A percentile compares a stretch with the other conserved stretches of the same genome.
phyloP scores from a whole-genome alignment of 257 asterid species.

The Solanum rostratum region DNA sequence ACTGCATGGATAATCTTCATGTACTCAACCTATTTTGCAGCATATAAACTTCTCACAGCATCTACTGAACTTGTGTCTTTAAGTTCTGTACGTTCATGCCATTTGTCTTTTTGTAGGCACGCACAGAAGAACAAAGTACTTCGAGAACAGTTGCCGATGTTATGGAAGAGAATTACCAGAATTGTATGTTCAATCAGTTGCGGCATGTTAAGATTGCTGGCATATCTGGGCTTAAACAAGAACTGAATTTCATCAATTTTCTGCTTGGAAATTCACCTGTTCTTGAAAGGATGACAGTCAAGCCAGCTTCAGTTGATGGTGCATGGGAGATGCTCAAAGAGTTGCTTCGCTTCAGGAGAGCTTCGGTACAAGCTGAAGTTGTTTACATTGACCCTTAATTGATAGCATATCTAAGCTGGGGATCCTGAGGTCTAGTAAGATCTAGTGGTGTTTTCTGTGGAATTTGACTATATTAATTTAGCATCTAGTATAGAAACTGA shows the following conservation, averaged over 20 bases:
- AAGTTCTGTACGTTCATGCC: background rate
- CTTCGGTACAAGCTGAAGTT: conserved; percentile 67
- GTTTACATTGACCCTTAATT: conserved; percentile 55
- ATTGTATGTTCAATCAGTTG: conserved; percentile 39
- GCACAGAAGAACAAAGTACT: conserved; percentile 45
- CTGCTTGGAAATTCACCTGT: conserved; percentile 59
- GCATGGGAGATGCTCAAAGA: conserved; percentile 75
- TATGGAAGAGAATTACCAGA: conserved; percentile 26
- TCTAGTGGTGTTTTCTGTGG: background rate
- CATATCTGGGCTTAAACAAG: conserved; percentile 49
- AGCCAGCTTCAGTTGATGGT: conserved; percentile 49
- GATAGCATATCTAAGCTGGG: background rate
- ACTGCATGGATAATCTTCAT: background rate
- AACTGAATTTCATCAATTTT: conserved; percentile 62
- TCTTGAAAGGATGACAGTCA: conserved; percentile 75
- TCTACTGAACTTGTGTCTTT: background rate
- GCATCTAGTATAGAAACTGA: background rate
- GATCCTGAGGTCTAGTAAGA: background rate
- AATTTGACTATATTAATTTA: background rate
- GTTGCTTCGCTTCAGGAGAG: conserved; percentile 71
- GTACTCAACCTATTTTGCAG: background rate
- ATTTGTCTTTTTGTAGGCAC: conserved; percentile 40
- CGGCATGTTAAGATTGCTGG: conserved; percentile 60
- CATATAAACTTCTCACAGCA: background rate
- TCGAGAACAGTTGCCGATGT: conserved; percentile 9